A percentile compares a stretch with the other conserved stretches of the same genome.
These are phyloP conservation scores for Psophocarpus tetragonolobus DNA, from an alignment of 306 rosid species.

Conservation along the genomic window DNA sequence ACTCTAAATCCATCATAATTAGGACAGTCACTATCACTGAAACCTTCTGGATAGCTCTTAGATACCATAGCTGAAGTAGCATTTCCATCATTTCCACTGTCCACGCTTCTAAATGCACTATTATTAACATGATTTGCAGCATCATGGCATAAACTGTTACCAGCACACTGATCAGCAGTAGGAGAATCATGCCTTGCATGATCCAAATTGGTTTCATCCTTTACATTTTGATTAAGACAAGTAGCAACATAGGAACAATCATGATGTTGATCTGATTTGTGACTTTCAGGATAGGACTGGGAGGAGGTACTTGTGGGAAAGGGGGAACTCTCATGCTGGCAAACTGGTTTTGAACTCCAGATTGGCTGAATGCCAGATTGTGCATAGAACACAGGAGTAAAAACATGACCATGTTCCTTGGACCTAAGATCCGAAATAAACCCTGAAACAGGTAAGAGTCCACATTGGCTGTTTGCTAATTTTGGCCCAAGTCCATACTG, in stretches of 20 bases:
- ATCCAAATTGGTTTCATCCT: slow-evolving; percentile 32
- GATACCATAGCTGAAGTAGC: slow-evolving; percentile 28
- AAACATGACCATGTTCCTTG: slow-evolving; percentile 26
- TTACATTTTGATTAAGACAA: slow-evolving; percentile 30
- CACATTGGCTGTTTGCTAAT: slow-evolving; percentile 35
- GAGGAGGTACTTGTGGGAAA: slow-evolving; percentile 36
- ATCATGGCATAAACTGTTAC: slow-evolving; percentile 40
- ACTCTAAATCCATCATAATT: slow-evolving; percentile 42
- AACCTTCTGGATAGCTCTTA: slow-evolving; percentile 39
- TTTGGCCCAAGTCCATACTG: slow-evolving; percentile 37
- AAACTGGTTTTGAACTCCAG: slow-evolving; percentile 35
- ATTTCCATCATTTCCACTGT: slow-evolving; percentile 47
- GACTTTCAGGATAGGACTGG: slow-evolving; percentile 44
- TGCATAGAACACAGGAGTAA: slow-evolving; percentile 40
- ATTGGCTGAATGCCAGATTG: slow-evolving; percentile 39
- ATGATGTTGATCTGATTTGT: slow-evolving; percentile 39
- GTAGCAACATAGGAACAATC: slow-evolving; percentile 35
- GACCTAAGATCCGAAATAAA: slow-evolving; percentile 26
- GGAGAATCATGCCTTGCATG: slow-evolving; percentile 43
- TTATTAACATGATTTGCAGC: slow-evolving; percentile 31
- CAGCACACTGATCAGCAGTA: slow-evolving; percentile 39
- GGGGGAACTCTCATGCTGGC: slow-evolving; percentile 46
- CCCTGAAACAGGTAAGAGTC: slow-evolving; percentile 34
- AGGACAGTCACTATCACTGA: slow-evolving; percentile 28
- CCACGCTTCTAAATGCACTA: slow-evolving; percentile 42